Conservation (phyloP, 148 eudicot genomes). For the Vaccinium corymbosum region DNA sequence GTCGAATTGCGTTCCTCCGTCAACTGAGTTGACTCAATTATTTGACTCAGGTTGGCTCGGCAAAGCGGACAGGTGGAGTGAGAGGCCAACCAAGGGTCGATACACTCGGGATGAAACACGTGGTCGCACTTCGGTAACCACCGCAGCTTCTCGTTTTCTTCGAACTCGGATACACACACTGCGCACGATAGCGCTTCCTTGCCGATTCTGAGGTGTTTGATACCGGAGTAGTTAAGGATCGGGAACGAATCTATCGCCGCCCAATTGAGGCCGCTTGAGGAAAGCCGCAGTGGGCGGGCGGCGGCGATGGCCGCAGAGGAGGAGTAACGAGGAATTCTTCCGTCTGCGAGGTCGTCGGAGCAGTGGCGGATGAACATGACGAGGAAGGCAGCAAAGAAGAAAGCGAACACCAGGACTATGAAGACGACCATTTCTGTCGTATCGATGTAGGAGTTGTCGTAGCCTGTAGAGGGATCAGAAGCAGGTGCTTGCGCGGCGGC, state of each 20-base stretch:
- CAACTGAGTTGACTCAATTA: not conserved
- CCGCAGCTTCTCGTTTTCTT: conserved; percentile 31
- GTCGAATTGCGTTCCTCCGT: not conserved
- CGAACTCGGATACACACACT: conserved; percentile 50
- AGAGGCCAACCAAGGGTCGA: conserved; percentile 41
- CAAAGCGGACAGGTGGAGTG: conserved; percentile 57
- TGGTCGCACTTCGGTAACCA: conserved; percentile 42
- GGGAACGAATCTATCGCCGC: not conserved
- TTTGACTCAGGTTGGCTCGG: conserved; percentile 24
- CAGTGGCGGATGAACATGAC: not conserved
- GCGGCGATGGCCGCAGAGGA: not conserved
- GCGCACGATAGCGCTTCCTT: conserved; percentile 35
- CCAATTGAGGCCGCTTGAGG: not conserved
- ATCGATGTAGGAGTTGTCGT: no score
- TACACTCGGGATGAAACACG: conserved; percentile 49
- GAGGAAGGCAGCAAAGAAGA: not conserved
- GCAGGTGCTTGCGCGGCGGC: not conserved
- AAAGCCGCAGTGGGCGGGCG: not conserved
- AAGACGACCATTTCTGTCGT: not conserved
- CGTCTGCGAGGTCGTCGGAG: not conserved
- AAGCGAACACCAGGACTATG: not conserved
- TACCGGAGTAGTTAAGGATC: not conserved
- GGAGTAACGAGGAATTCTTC: not conserved
- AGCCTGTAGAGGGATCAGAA: not conserved
- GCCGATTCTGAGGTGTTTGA: not conserved